Conservation (phyloP, 176 grass and related monocot genomes). For the Poa annua region DNA sequence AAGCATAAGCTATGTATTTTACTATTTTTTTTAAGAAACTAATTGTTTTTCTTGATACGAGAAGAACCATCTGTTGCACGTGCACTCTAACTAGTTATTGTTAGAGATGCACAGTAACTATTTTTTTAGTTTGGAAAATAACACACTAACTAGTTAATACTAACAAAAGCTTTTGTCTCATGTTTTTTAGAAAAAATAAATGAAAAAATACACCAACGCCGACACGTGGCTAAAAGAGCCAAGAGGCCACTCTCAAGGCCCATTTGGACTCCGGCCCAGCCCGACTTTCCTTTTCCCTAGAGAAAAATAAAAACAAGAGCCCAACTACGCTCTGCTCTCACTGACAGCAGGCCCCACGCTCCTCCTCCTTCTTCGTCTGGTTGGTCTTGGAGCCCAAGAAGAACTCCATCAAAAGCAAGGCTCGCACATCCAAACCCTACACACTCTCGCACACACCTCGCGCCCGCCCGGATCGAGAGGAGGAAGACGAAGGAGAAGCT, state of each 20-base stretch:
- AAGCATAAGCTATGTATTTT: too few species aligned
- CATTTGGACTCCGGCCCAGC: not conserved
- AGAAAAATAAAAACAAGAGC: not conserved
- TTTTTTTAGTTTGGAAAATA: too few species aligned
- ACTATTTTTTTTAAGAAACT: too few species aligned
- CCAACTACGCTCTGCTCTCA: not conserved
- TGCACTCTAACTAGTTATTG: too few species aligned
- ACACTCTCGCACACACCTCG: not conserved
- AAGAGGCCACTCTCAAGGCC: not conserved
- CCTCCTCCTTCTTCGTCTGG: not conserved
- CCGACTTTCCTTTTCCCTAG: not conserved
- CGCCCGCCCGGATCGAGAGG: not conserved
- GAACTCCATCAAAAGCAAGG: constrained; percentile 13
- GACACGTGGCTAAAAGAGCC: too few species aligned
- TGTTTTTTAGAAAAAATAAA: too few species aligned
- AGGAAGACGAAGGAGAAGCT: not conserved
- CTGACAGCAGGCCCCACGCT: constrained; percentile 24
- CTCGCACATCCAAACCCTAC: constrained; percentile 39
- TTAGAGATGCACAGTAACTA: too few species aligned
- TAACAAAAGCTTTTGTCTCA: too few species aligned
- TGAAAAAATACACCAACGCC: too few species aligned
- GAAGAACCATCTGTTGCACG: too few species aligned
- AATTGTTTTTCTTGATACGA: too few species aligned
- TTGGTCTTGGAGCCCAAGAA: constrained; percentile 50
- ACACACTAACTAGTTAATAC: too few species aligned